These are phyloP conservation scores for Dryas drummondii DNA, from an alignment of 306 rosid genomes.

Conservation along the genomic window DNA sequence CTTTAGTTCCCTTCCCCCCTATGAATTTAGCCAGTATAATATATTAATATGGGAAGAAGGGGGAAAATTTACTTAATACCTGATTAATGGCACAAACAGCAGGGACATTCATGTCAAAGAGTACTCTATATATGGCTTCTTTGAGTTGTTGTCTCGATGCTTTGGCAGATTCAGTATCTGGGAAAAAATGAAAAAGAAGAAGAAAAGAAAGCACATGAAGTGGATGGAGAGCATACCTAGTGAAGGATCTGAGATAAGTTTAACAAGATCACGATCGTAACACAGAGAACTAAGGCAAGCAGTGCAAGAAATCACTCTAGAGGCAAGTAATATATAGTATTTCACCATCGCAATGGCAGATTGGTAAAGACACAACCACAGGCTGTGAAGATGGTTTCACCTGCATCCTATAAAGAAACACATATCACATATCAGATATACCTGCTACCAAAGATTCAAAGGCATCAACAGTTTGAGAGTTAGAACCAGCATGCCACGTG, in stretches of 20 bases:
- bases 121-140: conserved; percentile 62
- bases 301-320: conserved; percentile 1
- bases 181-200: conserved; percentile 18
- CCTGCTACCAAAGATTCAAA: neutral
- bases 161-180: conserved; percentile 83
- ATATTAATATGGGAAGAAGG: neutral
- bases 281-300: neutral
- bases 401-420: conserved; percentile 64
- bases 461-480: neutral
- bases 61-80: conserved; percentile 73
- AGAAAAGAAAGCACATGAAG: conserved; percentile 7
- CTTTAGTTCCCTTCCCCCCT: neutral
- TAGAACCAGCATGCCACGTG: neutral
- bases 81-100: conserved; percentile 88
- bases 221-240: neutral
- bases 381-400: conserved; percentile 67
- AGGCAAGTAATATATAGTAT: conserved; percentile 25
- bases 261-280: neutral
- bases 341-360: conserved; percentile 88
- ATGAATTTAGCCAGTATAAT: neutral
- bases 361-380: conserved; percentile 70
- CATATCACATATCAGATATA: conserved; percentile 17
- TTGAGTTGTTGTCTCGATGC: conserved; percentile 82
- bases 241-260: neutral
- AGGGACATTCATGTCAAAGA: conserved; percentile 88